Percentiles rank a stretch among this genome's conserved stretches.
These are phyloP conservation scores for Paracamarosporium sp. DNA, from an alignment of 2,329 filamentous ascomycete species.

Conservation along the genomic window DNA sequence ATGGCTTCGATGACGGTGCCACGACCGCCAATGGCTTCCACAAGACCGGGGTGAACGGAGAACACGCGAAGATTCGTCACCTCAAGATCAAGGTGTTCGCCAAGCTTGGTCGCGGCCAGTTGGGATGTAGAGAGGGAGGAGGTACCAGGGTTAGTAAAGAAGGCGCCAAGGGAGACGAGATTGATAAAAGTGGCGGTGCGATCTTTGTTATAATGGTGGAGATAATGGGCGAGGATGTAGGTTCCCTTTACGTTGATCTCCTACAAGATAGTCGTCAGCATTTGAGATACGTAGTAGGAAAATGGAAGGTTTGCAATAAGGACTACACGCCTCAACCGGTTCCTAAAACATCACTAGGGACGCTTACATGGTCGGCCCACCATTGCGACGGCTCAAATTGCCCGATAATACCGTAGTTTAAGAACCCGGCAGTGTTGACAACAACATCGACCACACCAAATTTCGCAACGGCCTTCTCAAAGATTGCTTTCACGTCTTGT, in stretches of 20 bases:
- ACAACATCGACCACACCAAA: conserved; percentile 31
- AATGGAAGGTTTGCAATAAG: not conserved
- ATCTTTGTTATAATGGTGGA: conserved; percentile 21
- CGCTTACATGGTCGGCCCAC: conserved; percentile 25
- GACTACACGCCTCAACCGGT: too few species aligned
- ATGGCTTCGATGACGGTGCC: conserved; percentile 23
- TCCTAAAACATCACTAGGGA: not conserved
- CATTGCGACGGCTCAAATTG: conserved; percentile 19
- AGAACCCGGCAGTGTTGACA: conserved; percentile 26
- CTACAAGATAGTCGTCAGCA: conserved; percentile 13
- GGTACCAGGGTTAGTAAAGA: conserved; percentile 21
- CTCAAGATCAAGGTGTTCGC: conserved; percentile 26
- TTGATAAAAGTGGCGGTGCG: conserved; percentile 33
- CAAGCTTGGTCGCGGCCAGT: conserved; percentile 30
- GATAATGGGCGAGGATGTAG: conserved; percentile 28
- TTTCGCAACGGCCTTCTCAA: conserved; percentile 17
- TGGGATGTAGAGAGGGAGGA: conserved; percentile 27
- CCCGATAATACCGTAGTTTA: conserved; percentile 17
- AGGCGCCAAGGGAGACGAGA: conserved; percentile 26
- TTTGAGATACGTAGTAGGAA: not conserved
- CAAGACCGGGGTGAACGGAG: conserved; percentile 32
- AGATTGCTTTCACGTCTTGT: conserved; percentile 16
- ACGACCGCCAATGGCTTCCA: conserved; percentile 22
- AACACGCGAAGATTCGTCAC: conserved; percentile 30
- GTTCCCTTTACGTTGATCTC: conserved; percentile 30